Evolutionary conservation across 139 green algal genomes (phyloP), one percentile per base, ranked within the genome.

Genomic region (Tetradesmus lagerheimii): DNA sequence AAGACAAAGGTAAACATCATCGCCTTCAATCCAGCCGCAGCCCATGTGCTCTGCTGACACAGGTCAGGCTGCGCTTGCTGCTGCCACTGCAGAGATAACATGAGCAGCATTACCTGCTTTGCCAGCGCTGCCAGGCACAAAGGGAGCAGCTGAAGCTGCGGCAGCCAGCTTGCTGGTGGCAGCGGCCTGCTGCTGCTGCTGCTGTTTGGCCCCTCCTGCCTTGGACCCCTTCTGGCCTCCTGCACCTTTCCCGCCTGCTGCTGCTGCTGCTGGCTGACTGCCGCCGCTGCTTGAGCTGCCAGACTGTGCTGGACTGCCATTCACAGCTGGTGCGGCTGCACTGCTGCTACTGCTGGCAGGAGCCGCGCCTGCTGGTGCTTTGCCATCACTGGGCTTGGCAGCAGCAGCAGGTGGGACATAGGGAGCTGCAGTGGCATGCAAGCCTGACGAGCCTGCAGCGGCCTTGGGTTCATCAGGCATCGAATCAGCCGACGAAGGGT

Each of bases 381-480:
- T 43, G 34, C 37, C 83, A 9, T 80, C 41, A 35, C 27, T 57
- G 34, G 75, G 75, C 35, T 47, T 81, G 75, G 25, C 64, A 39
- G 83, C 15, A 53, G 83, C 27, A 35, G 27, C 20, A 50, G 25
- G 39, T 43, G 85, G 74, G 31, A 80, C 83, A 64, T 77, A 88
- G 8, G 71, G 57, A 34, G 71, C 67, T 25, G 83, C 83, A 81
- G 38, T 34, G 9, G 64, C 83, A 38, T 88, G 83, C 83, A 88
- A 35, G 38, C 83, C 83, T n/a, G 83, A 88, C 31, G 38, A 47
- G 38, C 83, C 83, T n/a, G 83, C 75, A 35, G 62, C 25, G 14
- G 38, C n/a, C 71, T 88, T 80, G 25, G 83, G 16, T 67, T 76
- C 53, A 37, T 87, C 81, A 57, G 81, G 31, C 81, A 87, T 87